These are phyloP conservation scores for Lepidium sativum DNA, from an alignment of 345 rosid genomes.

Conservation along the genomic window DNA sequence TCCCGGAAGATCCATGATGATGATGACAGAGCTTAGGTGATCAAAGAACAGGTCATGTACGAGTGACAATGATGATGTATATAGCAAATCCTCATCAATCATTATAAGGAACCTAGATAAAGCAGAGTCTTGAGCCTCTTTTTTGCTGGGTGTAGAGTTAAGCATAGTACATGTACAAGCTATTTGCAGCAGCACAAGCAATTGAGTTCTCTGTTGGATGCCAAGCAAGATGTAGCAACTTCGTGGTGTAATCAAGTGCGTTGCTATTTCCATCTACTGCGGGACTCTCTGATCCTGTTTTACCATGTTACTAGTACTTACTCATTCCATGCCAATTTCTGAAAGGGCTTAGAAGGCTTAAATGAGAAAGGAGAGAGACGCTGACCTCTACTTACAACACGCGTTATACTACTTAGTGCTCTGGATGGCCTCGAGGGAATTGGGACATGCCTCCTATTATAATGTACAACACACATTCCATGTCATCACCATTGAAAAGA, in stretches of 20 bases:
- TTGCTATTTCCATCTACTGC: conserved; percentile 74
- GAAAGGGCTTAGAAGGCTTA: not conserved
- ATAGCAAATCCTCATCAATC: not conserved
- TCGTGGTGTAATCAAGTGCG: conserved; percentile 70
- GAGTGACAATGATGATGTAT: not conserved
- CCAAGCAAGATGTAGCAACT: conserved; percentile 95
- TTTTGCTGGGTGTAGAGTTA: conserved; percentile 23
- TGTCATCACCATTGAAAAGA: not conserved
- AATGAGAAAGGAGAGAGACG: not conserved
- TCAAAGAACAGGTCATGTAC: not conserved
- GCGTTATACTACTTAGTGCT: conserved; percentile 69
- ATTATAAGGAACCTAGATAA: not conserved
- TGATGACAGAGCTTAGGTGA: conserved; percentile 14
- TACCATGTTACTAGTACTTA: not conserved
- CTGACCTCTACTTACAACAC: conserved; percentile 89
- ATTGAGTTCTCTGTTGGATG: conserved; percentile 87
- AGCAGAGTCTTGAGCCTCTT: conserved; percentile 1
- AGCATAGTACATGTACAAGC: conserved; percentile 98
- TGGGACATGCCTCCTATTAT: conserved; percentile 73
- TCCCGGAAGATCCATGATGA: not conserved
- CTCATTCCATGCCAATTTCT: not conserved
- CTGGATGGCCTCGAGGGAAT: conserved; percentile 72
- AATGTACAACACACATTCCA: conserved; percentile 1
- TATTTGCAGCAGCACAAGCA: conserved; percentile 98
- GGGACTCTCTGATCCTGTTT: conserved; percentile 73